Evolutionary conservation across 345 rosid genomes (phyloP).

Genomic region (Arabidopsis arenosa): DNA sequence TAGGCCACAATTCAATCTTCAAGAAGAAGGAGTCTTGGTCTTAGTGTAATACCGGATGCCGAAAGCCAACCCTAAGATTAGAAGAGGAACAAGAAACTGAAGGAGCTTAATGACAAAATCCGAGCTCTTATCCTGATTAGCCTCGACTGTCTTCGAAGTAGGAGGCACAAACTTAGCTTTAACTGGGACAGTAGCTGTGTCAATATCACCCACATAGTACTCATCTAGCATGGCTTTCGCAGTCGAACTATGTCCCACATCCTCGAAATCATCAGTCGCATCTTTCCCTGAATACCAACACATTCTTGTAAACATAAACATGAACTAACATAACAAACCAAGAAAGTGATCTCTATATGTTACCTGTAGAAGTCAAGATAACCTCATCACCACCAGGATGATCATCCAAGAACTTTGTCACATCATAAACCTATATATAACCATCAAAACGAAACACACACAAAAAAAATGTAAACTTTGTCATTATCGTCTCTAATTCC

Average conservation of each 20-base stretch:
- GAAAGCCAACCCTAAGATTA: constrained; percentile 89
- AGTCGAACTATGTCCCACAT: constrained; percentile 84
- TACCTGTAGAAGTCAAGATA: constrained; percentile 70
- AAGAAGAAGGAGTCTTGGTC: constrained; percentile 59
- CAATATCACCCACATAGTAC: constrained; percentile 72
- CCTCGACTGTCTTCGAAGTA: constrained; percentile 63
- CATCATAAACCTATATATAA: constrained; percentile 62
- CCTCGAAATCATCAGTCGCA: constrained; percentile 91
- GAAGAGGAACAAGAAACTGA: constrained; percentile 89
- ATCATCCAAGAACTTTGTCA: constrained; percentile 79
- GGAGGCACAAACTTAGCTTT: constrained; percentile 57
- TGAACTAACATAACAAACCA: background rate
- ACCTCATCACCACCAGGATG: constrained; percentile 91
- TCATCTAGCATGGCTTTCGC: constrained; percentile 93
- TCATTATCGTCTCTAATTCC: background rate
- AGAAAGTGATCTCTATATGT: background rate
- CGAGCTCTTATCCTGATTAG: constrained; percentile 78
- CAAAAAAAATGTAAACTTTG: background rate
- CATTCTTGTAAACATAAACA: background rate
- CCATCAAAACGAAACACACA: background rate
- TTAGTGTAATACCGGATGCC: constrained; percentile 81
- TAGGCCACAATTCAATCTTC: constrained; percentile 9
- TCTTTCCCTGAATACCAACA: constrained; percentile 72
- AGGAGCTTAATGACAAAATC: constrained; percentile 76
- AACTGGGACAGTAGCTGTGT: constrained; percentile 66